These are phyloP conservation scores for Acanthamoeba divionensis DNA, from an alignment of 208 protist genomes.

Conservation along the genomic window DNA sequence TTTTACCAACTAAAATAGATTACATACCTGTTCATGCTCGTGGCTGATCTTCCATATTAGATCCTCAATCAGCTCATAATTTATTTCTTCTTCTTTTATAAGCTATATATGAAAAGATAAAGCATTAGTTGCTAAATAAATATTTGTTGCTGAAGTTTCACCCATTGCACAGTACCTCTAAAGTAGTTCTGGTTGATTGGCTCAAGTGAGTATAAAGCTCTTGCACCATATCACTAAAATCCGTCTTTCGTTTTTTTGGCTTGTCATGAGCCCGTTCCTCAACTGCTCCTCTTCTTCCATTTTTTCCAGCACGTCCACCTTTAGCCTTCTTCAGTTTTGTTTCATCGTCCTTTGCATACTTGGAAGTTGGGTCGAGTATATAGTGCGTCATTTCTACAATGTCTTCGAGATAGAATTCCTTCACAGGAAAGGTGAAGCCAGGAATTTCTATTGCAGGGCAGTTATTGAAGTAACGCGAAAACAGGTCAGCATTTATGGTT, in stretches of 20 bases:
- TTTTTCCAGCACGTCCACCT: background rate
- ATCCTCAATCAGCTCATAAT: conserved; percentile 91
- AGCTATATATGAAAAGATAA: background rate
- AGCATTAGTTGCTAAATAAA: background rate
- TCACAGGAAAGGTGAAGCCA: conserved; percentile 92
- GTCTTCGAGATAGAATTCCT: conserved; percentile 91
- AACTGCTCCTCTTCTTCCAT: conserved; percentile 78
- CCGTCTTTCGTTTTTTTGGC: background rate
- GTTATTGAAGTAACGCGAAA: conserved; percentile 67
- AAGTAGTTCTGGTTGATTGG: conserved; percentile 67
- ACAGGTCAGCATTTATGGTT: conserved; percentile 73
- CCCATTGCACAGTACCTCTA: conserved; percentile 66
- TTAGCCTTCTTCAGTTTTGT: conserved; percentile 38
- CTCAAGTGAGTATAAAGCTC: conserved; percentile 57
- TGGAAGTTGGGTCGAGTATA: conserved; percentile 31
- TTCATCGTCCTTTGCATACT: background rate
- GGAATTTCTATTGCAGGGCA: conserved; percentile 83
- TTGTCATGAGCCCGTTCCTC: conserved; percentile 58
- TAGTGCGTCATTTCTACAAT: conserved; percentile 87
- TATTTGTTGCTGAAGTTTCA: background rate
- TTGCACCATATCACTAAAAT: conserved; percentile 60
- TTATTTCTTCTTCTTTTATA: conserved; percentile 89
- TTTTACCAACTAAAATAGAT: too few species aligned
- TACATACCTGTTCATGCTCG: background rate
- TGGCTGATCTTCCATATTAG: conserved; percentile 87